These are phyloP conservation scores for Pseudogymnoascus sp. DNA, from an alignment of 2,329 filamentous ascomycete species.

Conservation along the genomic window DNA sequence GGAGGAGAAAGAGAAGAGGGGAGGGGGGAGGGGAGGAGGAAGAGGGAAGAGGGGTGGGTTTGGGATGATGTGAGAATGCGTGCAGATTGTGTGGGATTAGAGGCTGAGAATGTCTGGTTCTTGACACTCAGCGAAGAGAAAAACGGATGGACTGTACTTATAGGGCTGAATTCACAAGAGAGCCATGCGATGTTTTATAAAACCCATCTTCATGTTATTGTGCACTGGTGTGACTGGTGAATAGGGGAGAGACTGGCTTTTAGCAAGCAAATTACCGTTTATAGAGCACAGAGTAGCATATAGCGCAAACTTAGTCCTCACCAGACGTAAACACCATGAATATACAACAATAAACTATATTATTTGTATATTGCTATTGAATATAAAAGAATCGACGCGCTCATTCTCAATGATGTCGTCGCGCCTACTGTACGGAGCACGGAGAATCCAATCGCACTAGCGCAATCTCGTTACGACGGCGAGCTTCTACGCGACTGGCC, in stretches of 20 bases:
- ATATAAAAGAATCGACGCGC: neutral
- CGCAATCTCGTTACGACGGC: slow-evolving; percentile 5
- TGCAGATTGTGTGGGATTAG: neutral
- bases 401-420: neutral
- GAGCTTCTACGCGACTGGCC: slow-evolving; percentile 5
- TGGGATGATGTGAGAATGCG: neutral
- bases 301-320: neutral
- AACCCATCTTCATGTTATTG: neutral
- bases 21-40: neutral
- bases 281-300: neutral
- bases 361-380: neutral
- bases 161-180: neutral
- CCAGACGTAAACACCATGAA: neutral
- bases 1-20: neutral
- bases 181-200: neutral
- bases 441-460: slow-evolving; percentile 10
- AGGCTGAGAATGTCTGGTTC: neutral
- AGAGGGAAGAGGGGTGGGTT: neutral
- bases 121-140: neutral
- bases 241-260: neutral
- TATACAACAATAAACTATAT: neutral
- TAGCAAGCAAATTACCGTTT: neutral
- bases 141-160: neutral
- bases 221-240: neutral
- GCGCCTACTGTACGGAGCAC: neutral